These are phyloP conservation scores for Termitomyces sp. DNA, from an alignment of 768 basidiomycete species.

Conservation along the genomic window DNA sequence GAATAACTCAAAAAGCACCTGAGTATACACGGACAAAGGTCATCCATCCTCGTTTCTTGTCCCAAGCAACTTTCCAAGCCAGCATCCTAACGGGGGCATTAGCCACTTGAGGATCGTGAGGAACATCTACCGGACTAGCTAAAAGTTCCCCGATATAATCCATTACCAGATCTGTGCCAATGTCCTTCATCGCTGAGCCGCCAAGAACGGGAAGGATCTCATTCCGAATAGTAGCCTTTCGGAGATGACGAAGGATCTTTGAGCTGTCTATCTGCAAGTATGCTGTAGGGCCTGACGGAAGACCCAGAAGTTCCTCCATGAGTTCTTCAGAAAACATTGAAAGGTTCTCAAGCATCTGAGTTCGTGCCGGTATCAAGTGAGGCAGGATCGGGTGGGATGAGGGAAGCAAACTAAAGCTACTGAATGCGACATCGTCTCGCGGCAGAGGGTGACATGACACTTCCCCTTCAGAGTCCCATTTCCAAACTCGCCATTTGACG, in stretches of 20 bases:
- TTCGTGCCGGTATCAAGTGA: slow-evolving; percentile 63
- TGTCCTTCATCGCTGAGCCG: slow-evolving; percentile 75
- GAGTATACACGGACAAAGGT: slow-evolving; percentile 89
- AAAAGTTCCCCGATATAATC: slow-evolving; percentile 79
- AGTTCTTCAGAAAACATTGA: slow-evolving; percentile 78
- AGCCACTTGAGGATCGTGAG: slow-evolving; percentile 35
- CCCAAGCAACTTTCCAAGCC: slow-evolving; percentile 90
- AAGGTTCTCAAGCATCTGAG: slow-evolving; percentile 68
- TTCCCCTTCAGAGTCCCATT: slow-evolving; percentile 54
- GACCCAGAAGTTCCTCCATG: slow-evolving; percentile 63
- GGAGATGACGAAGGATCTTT: slow-evolving; percentile 58
- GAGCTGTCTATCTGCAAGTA: slow-evolving; percentile 57
- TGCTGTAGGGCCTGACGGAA: slow-evolving; percentile 52
- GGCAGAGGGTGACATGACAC: slow-evolving; percentile 47
- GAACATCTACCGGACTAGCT: slow-evolving; percentile 70
- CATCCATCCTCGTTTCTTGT: slow-evolving; percentile 83
- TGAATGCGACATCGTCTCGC: slow-evolving; percentile 37
- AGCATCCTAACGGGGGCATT: slow-evolving; percentile 56
- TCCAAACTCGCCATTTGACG: slow-evolving; percentile 81
- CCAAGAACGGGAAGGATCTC: slow-evolving; percentile 76
- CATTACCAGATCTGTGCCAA: slow-evolving; percentile 78
- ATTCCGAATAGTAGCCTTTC: slow-evolving; percentile 59
- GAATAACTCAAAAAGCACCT: slow-evolving; percentile 38
- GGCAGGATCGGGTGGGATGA: slow-evolving; percentile 61
- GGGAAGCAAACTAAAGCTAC: slow-evolving; percentile 40